phyloP scores from a whole-genome alignment of 345 rosid species.

The Leavenworthia alabamica region DNA sequence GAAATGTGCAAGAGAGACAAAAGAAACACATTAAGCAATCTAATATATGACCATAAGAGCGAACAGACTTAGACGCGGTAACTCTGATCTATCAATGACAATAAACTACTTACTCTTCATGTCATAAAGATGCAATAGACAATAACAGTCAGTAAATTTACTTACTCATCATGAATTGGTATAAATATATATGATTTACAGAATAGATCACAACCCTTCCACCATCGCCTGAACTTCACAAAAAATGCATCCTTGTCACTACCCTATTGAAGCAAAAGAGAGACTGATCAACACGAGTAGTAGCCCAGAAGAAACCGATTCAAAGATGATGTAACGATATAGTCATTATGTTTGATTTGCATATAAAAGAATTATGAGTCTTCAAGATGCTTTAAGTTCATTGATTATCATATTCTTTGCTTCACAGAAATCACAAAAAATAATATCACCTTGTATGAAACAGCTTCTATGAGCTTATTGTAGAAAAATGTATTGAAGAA shows the following conservation, averaged over 20 bases:
- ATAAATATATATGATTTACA: conserved; percentile 81
- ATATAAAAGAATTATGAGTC: no score
- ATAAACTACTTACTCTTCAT: not conserved
- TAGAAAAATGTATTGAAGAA: conserved; percentile 85
- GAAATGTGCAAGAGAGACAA: conserved; percentile 13
- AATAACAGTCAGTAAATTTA: not conserved
- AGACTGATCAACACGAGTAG: conserved; percentile 4
- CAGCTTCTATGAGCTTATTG: conserved; percentile 78
- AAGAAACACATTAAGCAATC: not conserved
- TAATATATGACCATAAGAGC: not conserved
- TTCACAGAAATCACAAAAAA: not conserved
- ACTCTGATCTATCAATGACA: not conserved
- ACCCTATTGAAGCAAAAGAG: conserved; percentile 34
- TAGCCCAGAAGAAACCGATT: not conserved
- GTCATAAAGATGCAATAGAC: not conserved
- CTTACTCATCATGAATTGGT: conserved; percentile 92
- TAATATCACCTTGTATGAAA: conserved; percentile 55
- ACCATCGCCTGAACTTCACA: conserved; percentile 89
- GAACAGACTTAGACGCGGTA: not conserved
- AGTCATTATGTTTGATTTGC: no score
- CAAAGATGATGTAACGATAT: not conserved
- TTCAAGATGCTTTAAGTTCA: no score
- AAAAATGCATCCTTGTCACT: conserved; percentile 52
- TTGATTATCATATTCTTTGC: not conserved
- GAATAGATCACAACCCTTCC: conserved; percentile 82